Base-by-base conservation (phyloP, 352 stramenopile genomes). In the Labyrinthula sp. region DNA sequence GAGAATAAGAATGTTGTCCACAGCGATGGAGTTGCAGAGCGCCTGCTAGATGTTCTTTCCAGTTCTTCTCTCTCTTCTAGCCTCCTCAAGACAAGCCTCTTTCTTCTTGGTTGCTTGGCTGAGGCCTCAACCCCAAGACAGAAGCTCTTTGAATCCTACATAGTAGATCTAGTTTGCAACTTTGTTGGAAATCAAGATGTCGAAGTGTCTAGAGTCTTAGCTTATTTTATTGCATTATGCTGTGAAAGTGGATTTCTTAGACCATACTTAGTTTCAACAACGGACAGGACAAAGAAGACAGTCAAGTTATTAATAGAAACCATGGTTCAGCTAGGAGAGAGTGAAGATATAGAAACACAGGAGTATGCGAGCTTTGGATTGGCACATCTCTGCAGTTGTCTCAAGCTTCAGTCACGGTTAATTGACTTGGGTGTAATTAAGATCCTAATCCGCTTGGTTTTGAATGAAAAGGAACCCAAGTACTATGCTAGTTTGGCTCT, bases 311-410 rank as follows among this genome's bases (percentile, higher is more conserved):
- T n/a, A n/a, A 58, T 95, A 20, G 68, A 89, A 24, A 72, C 73
- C 28, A 67, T 79, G 25, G 71, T 94, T n/a, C 61, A 71, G 1
- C 69, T 94, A 21, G 79, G 79, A 27, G 77, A 68, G 37, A 71
- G 93, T 20, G 81, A 93, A 30, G 85, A 95, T 58, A 72, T 82
- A 50, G 85, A 95, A 57, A 84, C 73, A 43, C 79, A 94, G 49
- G 80, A 94, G 67, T 93, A 92, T 54, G 79, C 81, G 6, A 82
- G 82, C 10, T 94, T 94, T 52, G 66, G 71, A n/a, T 66, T 95
- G 28, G 82, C 83, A 22, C 82, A 94, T 36, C 60, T 95, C 3
- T 72, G 80, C 0, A 89, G 72, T 30, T 94, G 94, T 58, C 72
- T 79, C 47, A 77, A 88, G 28, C 86, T 88, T 47, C 45, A 65